Evolutionary conservation across 371 early-diverging fungal species (phyloP).

Genomic region (Rozella allomycis): DNA sequence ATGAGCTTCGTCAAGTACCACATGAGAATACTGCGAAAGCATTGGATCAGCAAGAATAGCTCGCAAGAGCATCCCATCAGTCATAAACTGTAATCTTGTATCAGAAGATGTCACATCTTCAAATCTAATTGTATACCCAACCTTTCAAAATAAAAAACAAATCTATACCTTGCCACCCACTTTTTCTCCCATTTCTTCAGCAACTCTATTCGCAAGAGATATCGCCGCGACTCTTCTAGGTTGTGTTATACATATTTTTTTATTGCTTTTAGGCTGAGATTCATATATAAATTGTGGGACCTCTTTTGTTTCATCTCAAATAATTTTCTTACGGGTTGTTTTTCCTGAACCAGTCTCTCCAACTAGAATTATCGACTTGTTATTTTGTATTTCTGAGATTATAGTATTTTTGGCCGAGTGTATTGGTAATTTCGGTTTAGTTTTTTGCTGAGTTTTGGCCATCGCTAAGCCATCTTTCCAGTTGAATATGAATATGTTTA

Average conservation of each 20-base stretch:
- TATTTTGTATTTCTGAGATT: slow-evolving; percentile 1
- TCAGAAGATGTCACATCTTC: slow-evolving; percentile 63
- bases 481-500: too few relatives aligned
- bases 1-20: slow-evolving; percentile 96
- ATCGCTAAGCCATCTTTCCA: too few relatives aligned
- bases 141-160: slow-evolving; percentile 5
- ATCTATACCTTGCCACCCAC: slow-evolving; percentile 11
- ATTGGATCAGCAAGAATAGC: slow-evolving; percentile 89
- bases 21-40: slow-evolving; percentile 58
- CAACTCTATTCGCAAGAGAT: slow-evolving; percentile 72
- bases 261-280: slow-evolving; percentile 14
- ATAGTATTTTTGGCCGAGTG: slow-evolving; percentile 1
- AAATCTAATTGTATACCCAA: slow-evolving; percentile 91
- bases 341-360: slow-evolving; percentile 43
- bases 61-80: slow-evolving; percentile 94
- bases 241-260: slow-evolving; percentile 66
- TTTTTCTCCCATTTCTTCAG: slow-evolving; percentile 44
- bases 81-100: slow-evolving; percentile 87
- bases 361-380: slow-evolving; percentile 44
- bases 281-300: slow-evolving; percentile 70
- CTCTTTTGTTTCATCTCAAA: slow-evolving; percentile 41
- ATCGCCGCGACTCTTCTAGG: slow-evolving; percentile 88
- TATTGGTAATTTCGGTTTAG: too few relatives aligned
- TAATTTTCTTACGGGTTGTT: slow-evolving; percentile 59
- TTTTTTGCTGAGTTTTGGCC: too few relatives aligned